Evolutionary conservation across 192 early-diverging fungal genomes (phyloP), one percentile per base, ranked within the genome.

Genomic region (Haplosporangium gracile): DNA sequence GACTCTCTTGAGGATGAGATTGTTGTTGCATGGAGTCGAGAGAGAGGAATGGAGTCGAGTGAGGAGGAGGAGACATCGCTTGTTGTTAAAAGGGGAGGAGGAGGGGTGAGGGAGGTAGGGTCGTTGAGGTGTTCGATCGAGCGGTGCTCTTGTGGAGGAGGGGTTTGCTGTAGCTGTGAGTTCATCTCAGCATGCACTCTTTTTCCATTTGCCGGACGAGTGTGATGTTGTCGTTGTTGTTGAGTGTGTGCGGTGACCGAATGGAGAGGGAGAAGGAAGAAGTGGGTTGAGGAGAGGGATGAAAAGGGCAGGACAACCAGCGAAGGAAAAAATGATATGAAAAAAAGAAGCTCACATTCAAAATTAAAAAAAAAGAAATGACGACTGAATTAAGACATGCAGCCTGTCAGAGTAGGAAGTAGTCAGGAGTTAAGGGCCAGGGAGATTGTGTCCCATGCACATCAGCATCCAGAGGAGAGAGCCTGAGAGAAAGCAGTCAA

Each of bases 101-200:
- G 34, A 43, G n/a, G 68, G 18, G n/a, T 15, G n/a, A 49, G 70
- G 11, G 77, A 78, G 34, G 20, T 26, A 38, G 45, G 29, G 45
- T 73, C 71, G 55, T 45, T 72, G 45, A 38, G 49, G n/a, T 22
- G 5, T 51, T 55, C 72, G n/a, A 26, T 55, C 34, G 77, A 47
- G 69, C 39, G 10, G 38, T 79, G 78, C 70, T 43, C 68, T 47
- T 55, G 60, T 32, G 60, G 29, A 32, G 60, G 29, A 51, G 45
- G 45, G 36, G 60, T 39, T 5, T 60, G 78, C n/a, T 72, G 78
- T 42, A 24, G 45, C 34, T 68, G 26, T 24, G 32, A 32, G 51
- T 39, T 36, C 69, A 76, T 73, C 42, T 82, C 74, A 82, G 55
- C 74, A 60, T 65, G 69, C 29, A 65, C 60, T 65, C 60, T n/a